Percentiles rank a stretch among this genome's conserved stretches.
These are phyloP conservation scores for Amanita jacksonii DNA, from an alignment of 768 basidiomycete species.

Conservation along the genomic window DNA sequence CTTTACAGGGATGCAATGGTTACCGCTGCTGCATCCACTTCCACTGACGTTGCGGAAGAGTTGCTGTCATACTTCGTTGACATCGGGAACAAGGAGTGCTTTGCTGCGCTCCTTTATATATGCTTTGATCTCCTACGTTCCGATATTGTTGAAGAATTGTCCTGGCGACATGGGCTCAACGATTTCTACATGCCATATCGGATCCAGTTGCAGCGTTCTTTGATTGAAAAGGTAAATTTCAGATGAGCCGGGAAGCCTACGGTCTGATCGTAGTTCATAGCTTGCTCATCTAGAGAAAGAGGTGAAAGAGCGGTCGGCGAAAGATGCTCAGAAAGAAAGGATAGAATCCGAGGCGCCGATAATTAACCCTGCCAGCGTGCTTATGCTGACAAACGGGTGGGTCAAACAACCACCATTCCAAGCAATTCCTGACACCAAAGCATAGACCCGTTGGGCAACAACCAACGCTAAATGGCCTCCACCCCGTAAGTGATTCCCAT, in stretches of 20 bases:
- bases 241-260: too few species aligned
- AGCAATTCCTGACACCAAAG: slow-evolving; percentile 4
- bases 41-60: slow-evolving; percentile 91
- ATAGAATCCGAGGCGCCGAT: slow-evolving; percentile 80
- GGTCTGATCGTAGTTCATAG: too few species aligned
- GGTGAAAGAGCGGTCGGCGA: slow-evolving; percentile 79
- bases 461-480: slow-evolving; percentile 63
- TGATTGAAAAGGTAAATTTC: slow-evolving; percentile 65
- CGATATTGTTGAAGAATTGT: slow-evolving; percentile 88
- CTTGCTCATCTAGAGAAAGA: slow-evolving; percentile 79
- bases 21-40: slow-evolving; percentile 78
- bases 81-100: slow-evolving; percentile 98
- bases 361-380: slow-evolving; percentile 61
- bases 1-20: slow-evolving; percentile 95
- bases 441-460: slow-evolving; percentile 54
- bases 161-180: slow-evolving; percentile 92
- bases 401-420: slow-evolving; percentile 20
- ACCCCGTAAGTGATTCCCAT: slow-evolving; percentile 39
- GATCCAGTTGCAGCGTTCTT: slow-evolving; percentile 76
- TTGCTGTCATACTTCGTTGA: slow-evolving; percentile 93
- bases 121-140: slow-evolving; percentile 95
- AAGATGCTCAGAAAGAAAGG: slow-evolving; percentile 83
- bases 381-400: slow-evolving; percentile 72
- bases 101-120: slow-evolving; percentile 79
- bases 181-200: slow-evolving; percentile 98